A percentile compares a stretch with the other conserved stretches of the same genome.
Conservation (phyloP, 2,329 filamentous ascomycete species). For the Pseudohalonectria lignicola region DNA sequence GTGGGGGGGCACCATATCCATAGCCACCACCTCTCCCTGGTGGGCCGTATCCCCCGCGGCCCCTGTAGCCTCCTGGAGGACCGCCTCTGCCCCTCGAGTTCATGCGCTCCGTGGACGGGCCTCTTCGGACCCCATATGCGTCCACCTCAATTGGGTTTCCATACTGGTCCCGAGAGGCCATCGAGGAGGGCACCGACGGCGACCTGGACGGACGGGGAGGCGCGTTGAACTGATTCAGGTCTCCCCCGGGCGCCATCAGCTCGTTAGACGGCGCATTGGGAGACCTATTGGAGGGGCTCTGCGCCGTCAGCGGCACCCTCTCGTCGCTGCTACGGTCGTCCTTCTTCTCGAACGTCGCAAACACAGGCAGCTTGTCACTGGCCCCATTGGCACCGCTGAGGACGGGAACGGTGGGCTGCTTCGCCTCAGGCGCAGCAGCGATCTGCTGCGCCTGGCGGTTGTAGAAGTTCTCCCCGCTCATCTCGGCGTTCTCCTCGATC, state of each 20-base stretch:
- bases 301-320: slow-evolving; percentile 56
- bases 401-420: slow-evolving; percentile 47
- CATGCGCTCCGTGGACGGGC: slow-evolving; percentile 34
- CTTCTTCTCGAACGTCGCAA: slow-evolving; percentile 57
- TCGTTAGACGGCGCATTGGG: slow-evolving; percentile 32
- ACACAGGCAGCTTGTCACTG: slow-evolving; percentile 37
- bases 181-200: slow-evolving; percentile 21
- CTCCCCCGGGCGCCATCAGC: slow-evolving; percentile 18
- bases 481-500: slow-evolving; percentile 89
- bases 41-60: slow-evolving; percentile 37
- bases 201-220: slow-evolving; percentile 22
- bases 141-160: slow-evolving; percentile 43
- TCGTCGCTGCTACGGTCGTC: slow-evolving; percentile 57
- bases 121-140: slow-evolving; percentile 33
- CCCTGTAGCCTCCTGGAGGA: slow-evolving; percentile 32
- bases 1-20: slow-evolving; percentile 21
- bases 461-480: slow-evolving; percentile 92
- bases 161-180: slow-evolving; percentile 50
- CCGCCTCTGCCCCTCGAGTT: slow-evolving; percentile 45
- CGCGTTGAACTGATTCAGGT: slow-evolving; percentile 20
- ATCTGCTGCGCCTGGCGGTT: slow-evolving; percentile 48
- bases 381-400: slow-evolving; percentile 42
- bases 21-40: slow-evolving; percentile 28
- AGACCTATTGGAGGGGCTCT: slow-evolving; percentile 48
- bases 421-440: not conserved